Base-by-base conservation (phyloP, 768 basidiomycete genomes). In the Pisolithus orientalis region DNA sequence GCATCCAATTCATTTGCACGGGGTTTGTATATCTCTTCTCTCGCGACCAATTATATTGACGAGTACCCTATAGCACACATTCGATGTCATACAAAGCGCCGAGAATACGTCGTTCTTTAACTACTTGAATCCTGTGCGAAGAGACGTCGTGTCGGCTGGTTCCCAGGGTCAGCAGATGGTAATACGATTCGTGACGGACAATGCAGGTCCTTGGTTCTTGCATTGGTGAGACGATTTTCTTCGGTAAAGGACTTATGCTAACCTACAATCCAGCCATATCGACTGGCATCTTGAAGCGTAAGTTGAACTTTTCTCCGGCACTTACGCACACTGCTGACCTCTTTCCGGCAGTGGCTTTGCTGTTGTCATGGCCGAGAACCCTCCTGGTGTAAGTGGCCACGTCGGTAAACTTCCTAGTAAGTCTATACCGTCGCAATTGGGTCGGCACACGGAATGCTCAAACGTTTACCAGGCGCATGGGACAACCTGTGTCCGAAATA, bases 151-250 rank as follows among this genome's bases (percentile, higher is more conserved):
- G 13, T 61, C 61, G 7, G 42, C 58, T 29, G 63, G 65, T 8
- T 59, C 51, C 44, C 52, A 49, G 17, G 64, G 78, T 58, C 57
- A 77, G 67, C 62, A 74, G 60, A 73, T 78, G 42, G 72, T 75
- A 7, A 66, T 86, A 34, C 75, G 83, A 40, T 85, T 79, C 63
- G 65, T 70, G 17, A 83, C 83, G 2, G 80, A 86, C 57, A 86
- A 87, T 62, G 69, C 82, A 1, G 84, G 85, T 6, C 75, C 79
- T 9, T 83, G 80, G 77, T 68, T 76, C 55, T 54, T 76, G 39
- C 75, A 77, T 52, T 76, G 66, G 65, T 66, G 50, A 42, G 31
- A 31, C 11, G 49, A 16, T 46, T 11, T n/a, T 42, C 5, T 38
- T 24, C 7, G 37, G 14, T 7, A 2, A 16, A 38, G 24, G 6